Evolutionary conservation across 2,329 filamentous ascomycete genomes (phyloP), one percentile per base, ranked within the genome.

Genomic region (Trichoderma guizhouense): DNA sequence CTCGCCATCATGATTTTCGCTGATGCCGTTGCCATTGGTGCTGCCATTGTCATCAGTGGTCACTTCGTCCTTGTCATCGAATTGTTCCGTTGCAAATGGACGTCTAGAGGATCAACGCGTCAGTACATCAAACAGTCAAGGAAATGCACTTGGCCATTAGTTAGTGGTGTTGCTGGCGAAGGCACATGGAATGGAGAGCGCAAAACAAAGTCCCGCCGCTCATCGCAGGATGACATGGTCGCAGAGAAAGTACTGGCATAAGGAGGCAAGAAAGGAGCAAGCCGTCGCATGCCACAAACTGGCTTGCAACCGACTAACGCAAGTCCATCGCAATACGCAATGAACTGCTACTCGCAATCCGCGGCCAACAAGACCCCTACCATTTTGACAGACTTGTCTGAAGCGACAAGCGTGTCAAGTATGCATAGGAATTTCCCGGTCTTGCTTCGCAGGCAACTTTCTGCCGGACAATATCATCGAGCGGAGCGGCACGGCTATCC

Each of bases 171-270:
- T 55, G 26, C 14, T 66, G 43, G 30, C 30, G 12, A 26, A 55
- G 58, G 58, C 36, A 39, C n/a, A 36, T 34, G 34, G 30, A 26
- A 30, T 11, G 51, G 32, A 55, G 43, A 7, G 63, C 32, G 43
- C 21, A 36, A 66, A 51, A 53, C 24, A 66, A 55, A 66, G 63
- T 66, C 30, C 47, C 63, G 63, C 63, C 63, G 47, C 43, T 32
- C 63, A 32, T 64, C 30, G 63, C 63, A 66, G 18, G 28, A 66
- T 66, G 63, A 15, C 63, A 66, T 36, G 2, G 15, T 39, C 51
- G n/a, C 47, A 66, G 63, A 55, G 47, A 66, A 24, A 66, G 63
- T 66, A 66, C 63, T 66, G 63, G 63, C 63, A 66, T 36, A 66
- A 66, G 63, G 63, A 66, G 63, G 30, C 63, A 32, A 36, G 30